Percentiles rank a stretch among this genome's conserved stretches.
phyloP scores from a whole-genome alignment of 257 asterid species.

The Solanum gandarillasii region DNA sequence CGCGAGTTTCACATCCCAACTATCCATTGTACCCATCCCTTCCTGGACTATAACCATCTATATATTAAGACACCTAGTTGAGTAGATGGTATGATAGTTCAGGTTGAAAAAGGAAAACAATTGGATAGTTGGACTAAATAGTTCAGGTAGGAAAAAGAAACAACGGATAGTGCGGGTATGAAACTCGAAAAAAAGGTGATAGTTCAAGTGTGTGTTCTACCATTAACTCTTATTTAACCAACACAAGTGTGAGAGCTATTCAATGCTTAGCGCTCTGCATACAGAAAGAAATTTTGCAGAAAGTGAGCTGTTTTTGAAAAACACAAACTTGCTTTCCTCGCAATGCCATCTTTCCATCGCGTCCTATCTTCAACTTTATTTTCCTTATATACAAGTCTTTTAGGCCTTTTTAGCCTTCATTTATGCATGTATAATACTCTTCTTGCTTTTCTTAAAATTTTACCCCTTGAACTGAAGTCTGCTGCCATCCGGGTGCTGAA shows the following conservation, averaged over 20 bases:
- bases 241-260: not conserved
- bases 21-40: not conserved
- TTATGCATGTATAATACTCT: not conserved
- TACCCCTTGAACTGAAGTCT: not conserved
- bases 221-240: not conserved
- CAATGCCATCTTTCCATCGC: not conserved
- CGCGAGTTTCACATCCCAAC: not conserved
- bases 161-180: not conserved
- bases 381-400: not conserved
- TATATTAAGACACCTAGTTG: not conserved
- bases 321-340: not conserved
- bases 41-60: not conserved
- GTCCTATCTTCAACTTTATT: not conserved
- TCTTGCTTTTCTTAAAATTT: not conserved
- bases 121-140: not conserved
- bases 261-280: not conserved
- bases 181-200: not conserved
- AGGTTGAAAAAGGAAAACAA: not conserved
- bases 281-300: not conserved
- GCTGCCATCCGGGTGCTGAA: not conserved
- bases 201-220: not conserved
- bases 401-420: not conserved
- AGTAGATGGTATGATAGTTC: not conserved
- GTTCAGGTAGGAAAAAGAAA: not conserved
- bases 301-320: not conserved